A percentile compares a stretch with the other conserved stretches of the same genome.
Conservation (phyloP, 1,284 basidiomycete species). For the Fomitopsis palustris region DNA sequence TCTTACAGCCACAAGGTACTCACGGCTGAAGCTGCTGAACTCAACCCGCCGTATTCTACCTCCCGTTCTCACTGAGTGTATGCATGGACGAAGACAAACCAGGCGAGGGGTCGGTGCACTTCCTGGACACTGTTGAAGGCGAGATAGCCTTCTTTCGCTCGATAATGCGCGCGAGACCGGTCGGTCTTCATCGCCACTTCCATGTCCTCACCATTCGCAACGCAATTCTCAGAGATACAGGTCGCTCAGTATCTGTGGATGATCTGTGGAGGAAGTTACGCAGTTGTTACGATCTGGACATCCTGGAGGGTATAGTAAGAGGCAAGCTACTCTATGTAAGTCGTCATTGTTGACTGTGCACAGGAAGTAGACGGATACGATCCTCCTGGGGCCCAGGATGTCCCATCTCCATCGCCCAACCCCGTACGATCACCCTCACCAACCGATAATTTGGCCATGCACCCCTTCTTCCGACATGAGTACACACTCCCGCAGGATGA, state of each 20-base stretch:
- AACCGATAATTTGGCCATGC: conserved; percentile 57
- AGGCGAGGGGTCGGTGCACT: conserved; percentile 8
- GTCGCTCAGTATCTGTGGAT: conserved; percentile 54
- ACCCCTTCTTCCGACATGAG: conserved; percentile 71
- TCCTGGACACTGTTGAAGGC: conserved; percentile 71
- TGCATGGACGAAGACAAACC: conserved; percentile 13
- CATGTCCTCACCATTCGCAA: conserved; percentile 73
- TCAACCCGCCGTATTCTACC: background rate
- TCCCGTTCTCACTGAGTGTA: background rate
- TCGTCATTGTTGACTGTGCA: conserved; percentile 6
- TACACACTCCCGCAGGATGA: conserved; percentile 61
- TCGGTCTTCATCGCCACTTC: conserved; percentile 78
- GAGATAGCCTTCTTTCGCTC: conserved; percentile 80
- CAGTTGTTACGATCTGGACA: conserved; percentile 73
- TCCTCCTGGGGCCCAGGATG: conserved; percentile 40
- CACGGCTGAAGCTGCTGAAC: background rate
- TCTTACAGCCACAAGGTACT: background rate
- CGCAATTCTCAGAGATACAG: conserved; percentile 67
- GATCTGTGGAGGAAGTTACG: conserved; percentile 75
- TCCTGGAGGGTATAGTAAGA: conserved; percentile 69
- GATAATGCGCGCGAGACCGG: conserved; percentile 71
- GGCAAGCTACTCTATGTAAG: background rate
- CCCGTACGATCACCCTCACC: conserved; percentile 59
- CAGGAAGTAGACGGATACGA: conserved; percentile 66
- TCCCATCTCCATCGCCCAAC: conserved; percentile 36